Evolutionary conservation across 495 filamentous ascomycete genomes (phyloP).

Genomic region (Penicillium maclennaniae): DNA sequence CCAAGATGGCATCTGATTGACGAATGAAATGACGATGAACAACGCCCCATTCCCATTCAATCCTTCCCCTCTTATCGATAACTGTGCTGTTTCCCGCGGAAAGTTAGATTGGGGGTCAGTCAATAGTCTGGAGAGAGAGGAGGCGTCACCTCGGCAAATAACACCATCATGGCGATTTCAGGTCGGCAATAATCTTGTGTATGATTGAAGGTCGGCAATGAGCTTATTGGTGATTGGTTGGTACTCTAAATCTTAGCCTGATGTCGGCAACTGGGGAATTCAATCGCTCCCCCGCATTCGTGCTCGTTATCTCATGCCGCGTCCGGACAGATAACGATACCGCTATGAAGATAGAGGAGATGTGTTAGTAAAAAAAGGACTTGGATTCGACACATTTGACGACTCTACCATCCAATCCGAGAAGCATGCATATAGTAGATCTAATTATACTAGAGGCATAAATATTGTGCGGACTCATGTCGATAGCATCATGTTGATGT

Average conservation of each 20-base stretch:
- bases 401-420: too few relatives aligned
- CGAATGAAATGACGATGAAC: too few relatives aligned
- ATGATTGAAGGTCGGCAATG: background rate
- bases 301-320: constrained; percentile 1
- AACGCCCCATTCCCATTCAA: too few relatives aligned
- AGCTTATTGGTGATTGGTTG: background rate
- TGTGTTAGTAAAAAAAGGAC: background rate
- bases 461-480: background rate
- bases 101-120: background rate
- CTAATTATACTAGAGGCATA: background rate
- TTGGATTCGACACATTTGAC: too few relatives aligned
- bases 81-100: background rate
- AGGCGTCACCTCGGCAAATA: background rate
- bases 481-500: background rate
- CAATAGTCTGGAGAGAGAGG: background rate
- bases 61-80: too few relatives aligned
- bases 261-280: background rate
- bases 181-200: background rate
- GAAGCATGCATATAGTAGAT: background rate
- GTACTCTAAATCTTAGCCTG: background rate
- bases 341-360: background rate
- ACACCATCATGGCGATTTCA: background rate
- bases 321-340: background rate
- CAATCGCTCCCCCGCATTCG: background rate
- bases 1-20: too few relatives aligned